phyloP scores from a whole-genome alignment of 257 asterid species.

The Lantana camara region DNA sequence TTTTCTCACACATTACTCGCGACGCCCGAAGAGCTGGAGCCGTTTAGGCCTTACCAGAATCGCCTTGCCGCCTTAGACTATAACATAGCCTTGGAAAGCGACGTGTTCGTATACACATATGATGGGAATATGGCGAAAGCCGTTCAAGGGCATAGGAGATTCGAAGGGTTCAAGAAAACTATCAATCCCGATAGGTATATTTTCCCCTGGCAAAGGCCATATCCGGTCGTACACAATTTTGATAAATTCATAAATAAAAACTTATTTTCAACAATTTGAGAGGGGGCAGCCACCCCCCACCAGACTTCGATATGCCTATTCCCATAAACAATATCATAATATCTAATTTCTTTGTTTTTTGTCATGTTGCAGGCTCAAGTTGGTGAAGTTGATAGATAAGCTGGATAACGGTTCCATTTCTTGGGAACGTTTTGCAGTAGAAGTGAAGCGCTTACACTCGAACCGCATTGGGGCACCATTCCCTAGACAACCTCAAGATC shows the following conservation, averaged over 20 bases:
- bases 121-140: constrained; percentile 84
- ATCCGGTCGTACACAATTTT: too few relatives aligned
- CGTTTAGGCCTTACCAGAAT: constrained; percentile 49
- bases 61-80: constrained; percentile 79
- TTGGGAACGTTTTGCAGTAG: constrained; percentile 43
- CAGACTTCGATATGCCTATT: too few relatives aligned
- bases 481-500: constrained; percentile 40
- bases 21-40: constrained; percentile 44
- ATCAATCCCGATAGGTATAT: constrained; percentile 63
- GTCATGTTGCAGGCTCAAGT: constrained; percentile 42
- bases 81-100: constrained; percentile 62
- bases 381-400: constrained; percentile 51
- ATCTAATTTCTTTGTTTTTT: background rate
- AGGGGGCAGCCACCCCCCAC: too few relatives aligned
- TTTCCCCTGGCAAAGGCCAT: too few relatives aligned
- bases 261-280: too few relatives aligned
- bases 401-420: constrained; percentile 48
- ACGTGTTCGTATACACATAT: constrained; percentile 62
- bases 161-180: constrained; percentile 58
- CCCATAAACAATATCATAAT: too few relatives aligned
- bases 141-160: constrained; percentile 73
- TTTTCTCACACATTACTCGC: constrained; percentile 62
- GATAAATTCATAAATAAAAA: too few relatives aligned
- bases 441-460: constrained; percentile 52
- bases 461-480: constrained; percentile 59